A percentile compares a stretch with the other conserved stretches of the same genome.
phyloP scores from a whole-genome alignment of 2,329 filamentous ascomycete genomes.

The Thielaviopsis ethacetica region DNA sequence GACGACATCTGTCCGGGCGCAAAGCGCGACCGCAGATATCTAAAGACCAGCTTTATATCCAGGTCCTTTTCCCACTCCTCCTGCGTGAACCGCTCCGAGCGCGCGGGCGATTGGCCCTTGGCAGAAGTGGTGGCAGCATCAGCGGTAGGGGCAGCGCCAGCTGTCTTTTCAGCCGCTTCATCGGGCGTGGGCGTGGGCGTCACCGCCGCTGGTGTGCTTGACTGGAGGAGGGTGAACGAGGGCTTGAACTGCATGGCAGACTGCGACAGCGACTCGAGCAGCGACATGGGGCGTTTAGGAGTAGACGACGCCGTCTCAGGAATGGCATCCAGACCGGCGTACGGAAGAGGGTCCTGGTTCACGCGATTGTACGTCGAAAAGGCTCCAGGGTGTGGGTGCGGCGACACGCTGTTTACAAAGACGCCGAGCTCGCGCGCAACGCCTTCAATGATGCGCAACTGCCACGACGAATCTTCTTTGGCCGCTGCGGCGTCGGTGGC shows the following conservation, averaged over 20 bases:
- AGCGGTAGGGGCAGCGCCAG: not conserved
- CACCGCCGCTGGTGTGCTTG: constrained; percentile 17
- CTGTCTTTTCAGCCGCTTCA: not conserved
- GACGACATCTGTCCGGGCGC: constrained; percentile 27
- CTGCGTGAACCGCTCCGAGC: constrained; percentile 32
- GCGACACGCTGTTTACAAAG: constrained; percentile 63
- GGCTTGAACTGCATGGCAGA: constrained; percentile 10
- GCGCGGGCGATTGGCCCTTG: not conserved
- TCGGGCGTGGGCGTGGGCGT: constrained; percentile 5
- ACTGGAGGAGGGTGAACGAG: constrained; percentile 14
- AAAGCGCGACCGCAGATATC: constrained; percentile 67
- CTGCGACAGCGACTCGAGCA: constrained; percentile 4
- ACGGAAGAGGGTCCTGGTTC: constrained; percentile 50
- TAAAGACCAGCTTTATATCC: constrained; percentile 82
- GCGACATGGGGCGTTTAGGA: constrained; percentile 13
- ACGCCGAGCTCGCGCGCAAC: constrained; percentile 77
- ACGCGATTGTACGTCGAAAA: constrained; percentile 66
- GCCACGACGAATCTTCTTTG: constrained; percentile 40
- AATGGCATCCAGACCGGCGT: constrained; percentile 59
- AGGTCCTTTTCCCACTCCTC: constrained; percentile 92
- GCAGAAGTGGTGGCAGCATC: not conserved
- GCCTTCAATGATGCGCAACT: constrained; percentile 62
- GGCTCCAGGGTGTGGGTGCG: constrained; percentile 60
- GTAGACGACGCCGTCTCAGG: constrained; percentile 28
- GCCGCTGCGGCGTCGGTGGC: constrained; percentile 18